Percentiles rank a stretch among this genome's conserved stretches.
Evolutionary conservation across 306 rosid species (phyloP).

Genomic region (Castanospermum australe): DNA sequence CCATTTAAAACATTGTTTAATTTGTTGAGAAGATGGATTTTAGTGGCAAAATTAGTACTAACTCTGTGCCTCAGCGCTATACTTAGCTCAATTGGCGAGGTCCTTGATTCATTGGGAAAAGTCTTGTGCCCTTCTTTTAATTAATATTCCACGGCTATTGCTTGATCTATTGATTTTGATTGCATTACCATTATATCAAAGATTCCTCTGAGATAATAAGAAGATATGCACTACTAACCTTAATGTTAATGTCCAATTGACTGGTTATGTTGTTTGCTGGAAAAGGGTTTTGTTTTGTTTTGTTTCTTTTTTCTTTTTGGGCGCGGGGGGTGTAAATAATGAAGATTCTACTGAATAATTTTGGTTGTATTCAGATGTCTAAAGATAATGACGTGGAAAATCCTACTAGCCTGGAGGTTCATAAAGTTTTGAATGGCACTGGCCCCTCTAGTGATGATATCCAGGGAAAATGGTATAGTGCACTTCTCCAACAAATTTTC

Average conservation of each 20-base stretch:
- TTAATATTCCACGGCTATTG: neutral
- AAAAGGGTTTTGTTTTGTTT: neutral
- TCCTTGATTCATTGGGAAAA: neutral
- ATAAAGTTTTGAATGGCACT: constrained; percentile 33
- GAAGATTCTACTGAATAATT: neutral
- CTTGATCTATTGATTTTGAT: neutral
- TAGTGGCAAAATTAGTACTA: neutral
- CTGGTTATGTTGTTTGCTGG: neutral
- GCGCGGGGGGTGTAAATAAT: neutral
- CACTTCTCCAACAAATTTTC: constrained; percentile 53
- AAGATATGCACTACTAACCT: neutral
- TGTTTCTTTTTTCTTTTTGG: neutral
- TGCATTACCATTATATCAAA: neutral
- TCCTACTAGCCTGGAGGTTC: constrained; percentile 34
- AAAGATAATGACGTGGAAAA: constrained; percentile 44
- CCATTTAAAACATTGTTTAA: too few species aligned
- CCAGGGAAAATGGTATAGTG: constrained; percentile 45
- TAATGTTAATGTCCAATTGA: neutral
- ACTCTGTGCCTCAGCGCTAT: neutral
- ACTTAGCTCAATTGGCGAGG: neutral
- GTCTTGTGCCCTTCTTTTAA: too few species aligned
- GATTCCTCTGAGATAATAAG: neutral
- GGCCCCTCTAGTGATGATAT: constrained; percentile 24
- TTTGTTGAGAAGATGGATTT: neutral
- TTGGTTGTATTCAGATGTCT: constrained; percentile 45